phyloP scores from a whole-genome alignment of 257 asterid species.

The Leptodermis oblonga region DNA sequence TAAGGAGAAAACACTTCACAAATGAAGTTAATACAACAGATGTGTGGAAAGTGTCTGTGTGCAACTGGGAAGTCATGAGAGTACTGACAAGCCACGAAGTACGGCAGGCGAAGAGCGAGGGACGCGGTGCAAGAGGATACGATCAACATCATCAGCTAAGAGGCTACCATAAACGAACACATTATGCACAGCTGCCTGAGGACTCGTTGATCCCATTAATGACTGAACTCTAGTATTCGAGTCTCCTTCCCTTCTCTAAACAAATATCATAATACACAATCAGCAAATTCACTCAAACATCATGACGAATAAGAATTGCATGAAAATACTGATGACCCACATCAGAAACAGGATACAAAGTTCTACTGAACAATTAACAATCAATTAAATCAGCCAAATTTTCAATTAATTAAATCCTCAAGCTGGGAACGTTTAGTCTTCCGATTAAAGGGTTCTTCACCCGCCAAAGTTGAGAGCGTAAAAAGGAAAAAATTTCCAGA shows the following conservation, averaged over 20 bases:
- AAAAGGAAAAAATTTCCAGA: no score
- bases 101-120: constrained; percentile 38
- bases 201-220: constrained; percentile 18
- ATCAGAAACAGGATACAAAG: background rate
- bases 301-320: background rate
- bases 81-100: constrained; percentile 32
- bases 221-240: background rate
- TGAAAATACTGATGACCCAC: background rate
- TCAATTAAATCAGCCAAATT: background rate
- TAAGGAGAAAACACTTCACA: background rate
- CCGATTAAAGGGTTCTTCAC: background rate
- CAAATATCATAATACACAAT: background rate
- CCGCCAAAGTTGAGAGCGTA: no score
- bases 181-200: constrained; percentile 29
- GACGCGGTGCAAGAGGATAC: constrained; percentile 53
- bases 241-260: background rate
- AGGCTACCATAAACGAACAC: constrained; percentile 98
- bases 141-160: constrained; percentile 82
- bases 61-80: background rate
- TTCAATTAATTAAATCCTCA: background rate
- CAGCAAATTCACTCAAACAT: background rate
- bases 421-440: background rate
- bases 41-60: background rate
- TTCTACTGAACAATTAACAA: background rate
- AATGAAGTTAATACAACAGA: background rate